Evolutionary conservation across 306 rosid genomes (phyloP).

Genomic region (Vigna angularis): DNA sequence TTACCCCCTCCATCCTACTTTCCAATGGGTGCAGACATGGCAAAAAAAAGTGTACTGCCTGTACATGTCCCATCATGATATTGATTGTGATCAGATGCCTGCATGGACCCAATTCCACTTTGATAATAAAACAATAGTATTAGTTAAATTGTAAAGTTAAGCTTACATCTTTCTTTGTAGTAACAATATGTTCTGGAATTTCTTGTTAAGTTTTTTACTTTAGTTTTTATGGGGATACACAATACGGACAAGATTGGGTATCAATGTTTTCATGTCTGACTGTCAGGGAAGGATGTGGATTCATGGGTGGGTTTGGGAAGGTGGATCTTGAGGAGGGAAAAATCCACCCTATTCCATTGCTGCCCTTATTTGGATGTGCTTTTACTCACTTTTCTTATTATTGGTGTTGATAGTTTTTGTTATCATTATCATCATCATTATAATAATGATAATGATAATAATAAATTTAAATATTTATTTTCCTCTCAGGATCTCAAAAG

Average conservation of each 20-base stretch:
- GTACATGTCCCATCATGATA: neutral
- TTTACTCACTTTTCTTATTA: neutral
- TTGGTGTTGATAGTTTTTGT: neutral
- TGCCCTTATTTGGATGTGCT: neutral
- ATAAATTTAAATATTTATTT: neutral
- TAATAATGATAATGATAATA: neutral
- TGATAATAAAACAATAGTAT: neutral
- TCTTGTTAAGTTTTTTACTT: neutral
- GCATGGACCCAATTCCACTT: neutral
- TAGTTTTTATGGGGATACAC: neutral
- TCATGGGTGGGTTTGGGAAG: neutral
- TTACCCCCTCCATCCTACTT: neutral
- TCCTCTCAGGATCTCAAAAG: slow-evolving; percentile 62
- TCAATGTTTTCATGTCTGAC: slow-evolving; percentile 1
- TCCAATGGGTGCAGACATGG: neutral
- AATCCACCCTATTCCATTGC: neutral
- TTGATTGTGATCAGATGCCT: neutral
- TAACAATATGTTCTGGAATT: slow-evolving; percentile 5
- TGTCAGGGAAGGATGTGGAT: neutral
- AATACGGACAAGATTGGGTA: neutral
- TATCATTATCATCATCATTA: neutral
- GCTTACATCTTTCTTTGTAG: slow-evolving; percentile 1
- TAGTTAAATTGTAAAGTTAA: neutral
- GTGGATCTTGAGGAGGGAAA: neutral
- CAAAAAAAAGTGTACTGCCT: neutral